Evolutionary conservation across 495 filamentous ascomycete species (phyloP), one percentile per base, ranked within the genome.

Genomic region (Neurospora tetrasperma): DNA sequence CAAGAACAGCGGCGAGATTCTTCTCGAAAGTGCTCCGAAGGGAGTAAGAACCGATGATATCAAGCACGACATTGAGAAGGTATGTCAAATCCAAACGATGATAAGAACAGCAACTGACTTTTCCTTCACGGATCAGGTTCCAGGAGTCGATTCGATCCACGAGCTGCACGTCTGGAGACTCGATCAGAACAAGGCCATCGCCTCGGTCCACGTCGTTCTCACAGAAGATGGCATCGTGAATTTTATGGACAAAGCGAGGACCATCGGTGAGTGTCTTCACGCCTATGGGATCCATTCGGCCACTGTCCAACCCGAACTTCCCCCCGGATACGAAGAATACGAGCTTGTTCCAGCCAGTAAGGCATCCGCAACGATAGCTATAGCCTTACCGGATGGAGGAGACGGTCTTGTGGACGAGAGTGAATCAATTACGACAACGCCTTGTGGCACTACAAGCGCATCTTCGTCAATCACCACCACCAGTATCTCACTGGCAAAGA

Each of bases 111-210:
- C 20, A 31, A 59, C 20, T 75, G 27, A 69, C 42, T 12, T 23
- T 6, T 44, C 27, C 31, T 2, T 8, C 18, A 4, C 10, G 10
- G 35, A 5, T 42, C 71, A 90, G 74, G 90, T 97, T 38, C 90
- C 89, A 1, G 95, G 94, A 71, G 87, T 97, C 70, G 83, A 91
- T 69, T 90, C 90, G 40, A 92, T 94, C 48, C 95, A 98, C 80
- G 94, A 98, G 76, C 83, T 98, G 20, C 95, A 98, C 78, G 92
- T 97, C 70, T 98, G 95, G 95, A 92, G 94, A 71, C 86, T 98
- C 31, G 92, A 90, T 72, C 93, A 97, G 79, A 89, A 91, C n/a
- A 97, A 97, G 80, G 84, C 92, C 70, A 89, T 98, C 20, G 94
- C 94, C 5, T 91, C 91, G 0, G 88, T 95, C 1, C 95, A 98